These are phyloP conservation scores for Cryptococcus floricola DNA, from an alignment of 1,284 basidiomycete genomes.

Conservation along the genomic window DNA sequence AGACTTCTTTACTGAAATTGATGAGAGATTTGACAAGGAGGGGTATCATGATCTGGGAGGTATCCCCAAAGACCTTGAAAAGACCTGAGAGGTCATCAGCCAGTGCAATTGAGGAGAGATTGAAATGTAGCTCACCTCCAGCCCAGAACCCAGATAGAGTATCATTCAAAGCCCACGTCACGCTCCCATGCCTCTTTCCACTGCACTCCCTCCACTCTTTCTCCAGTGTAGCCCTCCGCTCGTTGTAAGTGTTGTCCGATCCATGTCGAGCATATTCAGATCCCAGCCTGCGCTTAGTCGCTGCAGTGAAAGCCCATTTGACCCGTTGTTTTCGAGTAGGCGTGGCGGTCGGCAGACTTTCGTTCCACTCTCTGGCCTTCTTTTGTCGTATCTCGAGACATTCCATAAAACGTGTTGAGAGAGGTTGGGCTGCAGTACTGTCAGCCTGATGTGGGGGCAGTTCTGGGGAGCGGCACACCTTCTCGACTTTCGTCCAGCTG, in stretches of 20 bases:
- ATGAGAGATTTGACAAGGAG: slow-evolving; percentile 78
- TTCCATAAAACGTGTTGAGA: slow-evolving; percentile 66
- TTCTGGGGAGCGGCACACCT: slow-evolving; percentile 58
- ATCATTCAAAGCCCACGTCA: slow-evolving; percentile 68
- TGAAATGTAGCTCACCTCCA: slow-evolving; percentile 53
- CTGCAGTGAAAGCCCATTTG: slow-evolving; percentile 54
- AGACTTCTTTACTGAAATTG: slow-evolving; percentile 66
- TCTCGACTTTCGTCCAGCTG: slow-evolving; percentile 36
- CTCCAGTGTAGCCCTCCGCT: slow-evolving; percentile 21
- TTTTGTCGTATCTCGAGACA: slow-evolving; percentile 26
- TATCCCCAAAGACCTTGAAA: slow-evolving; percentile 70
- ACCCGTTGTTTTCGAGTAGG: slow-evolving; percentile 53
- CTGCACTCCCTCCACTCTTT: slow-evolving; percentile 36
- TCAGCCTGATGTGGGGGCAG: slow-evolving; percentile 66
- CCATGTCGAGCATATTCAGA: slow-evolving; percentile 11
- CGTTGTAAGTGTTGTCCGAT: slow-evolving; percentile 9
- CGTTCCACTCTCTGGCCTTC: slow-evolving; percentile 41
- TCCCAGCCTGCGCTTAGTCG: slow-evolving; percentile 24
- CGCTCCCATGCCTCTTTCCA: slow-evolving; percentile 53
- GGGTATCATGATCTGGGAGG: slow-evolving; percentile 66
- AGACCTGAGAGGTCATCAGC: slow-evolving; percentile 54
- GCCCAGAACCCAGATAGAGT: slow-evolving; percentile 68
- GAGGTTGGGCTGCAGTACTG: slow-evolving; percentile 76
- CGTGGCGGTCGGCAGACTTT: slow-evolving; percentile 13
- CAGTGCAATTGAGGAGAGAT: slow-evolving; percentile 32